Base-by-base conservation (phyloP, 331 rosid species). In the Phaseolus coccineus region DNA sequence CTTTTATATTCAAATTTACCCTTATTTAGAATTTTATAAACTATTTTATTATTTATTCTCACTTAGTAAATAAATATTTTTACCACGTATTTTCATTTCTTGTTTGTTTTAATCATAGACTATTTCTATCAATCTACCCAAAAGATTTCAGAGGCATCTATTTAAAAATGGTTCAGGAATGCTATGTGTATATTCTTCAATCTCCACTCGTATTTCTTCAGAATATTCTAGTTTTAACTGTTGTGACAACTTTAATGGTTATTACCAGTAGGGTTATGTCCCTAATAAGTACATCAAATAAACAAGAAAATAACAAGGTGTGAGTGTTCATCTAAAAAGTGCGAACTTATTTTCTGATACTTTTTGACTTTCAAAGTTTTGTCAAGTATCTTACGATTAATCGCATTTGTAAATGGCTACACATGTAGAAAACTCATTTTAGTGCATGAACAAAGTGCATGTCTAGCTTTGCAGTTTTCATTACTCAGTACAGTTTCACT, bases 161-260 rank as follows among this genome's bases (percentile, higher is more conserved):
- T 15, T 16, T 15, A 33, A 15, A 31, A 63, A 16, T 30, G 10
- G 25, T 63, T 16, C 12, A 37, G 24, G 25, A 53, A 72, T 40
- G 13, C 22, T 6, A 6, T 47, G 59, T 42, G 14, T 63, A 42
- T 35, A 44, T 57, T 48, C 58, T 8, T 2, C 10, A 6, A 12
- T 13, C 0, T 44, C 4, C 67, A 33, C 25, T 40, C 57, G 13
- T n/a, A 12, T 22, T 19, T 25, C 42, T 13, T 58, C 31, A 19
- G 53, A 28, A 59, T 61, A 69, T 69, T 24, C n/a, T 51, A 51
- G 27, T 61, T 22, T 51, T 71, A 28, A 59, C 52, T 73, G 67
- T 50, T 50, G 61, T 48, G 71, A 15, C 22, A 48, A 16, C 64
- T 71, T 58, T 46, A 46, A 46, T 33, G 37, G 44, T 13, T 55